Evolutionary conservation across 78 protist species (phyloP).

Genomic region (Planoprotostelium fungivorum): DNA sequence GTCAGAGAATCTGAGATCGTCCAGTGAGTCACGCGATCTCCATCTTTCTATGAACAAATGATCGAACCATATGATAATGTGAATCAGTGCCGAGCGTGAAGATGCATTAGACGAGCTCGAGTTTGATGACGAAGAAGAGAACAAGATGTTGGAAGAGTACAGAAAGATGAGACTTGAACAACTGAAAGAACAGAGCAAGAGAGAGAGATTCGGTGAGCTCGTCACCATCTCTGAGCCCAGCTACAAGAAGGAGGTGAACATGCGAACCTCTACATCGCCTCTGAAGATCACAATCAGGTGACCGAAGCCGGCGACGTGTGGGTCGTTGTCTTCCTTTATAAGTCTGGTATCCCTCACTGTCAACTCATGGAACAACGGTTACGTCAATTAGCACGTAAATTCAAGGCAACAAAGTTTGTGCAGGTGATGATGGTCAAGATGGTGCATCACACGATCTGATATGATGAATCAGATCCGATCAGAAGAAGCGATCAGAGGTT

Average conservation of each 20-base stretch:
- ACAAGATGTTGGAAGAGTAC: neutral
- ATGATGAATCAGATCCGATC: slow-evolving; percentile 52
- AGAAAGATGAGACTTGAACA: slow-evolving; percentile 45
- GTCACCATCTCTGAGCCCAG: slow-evolving; percentile 50
- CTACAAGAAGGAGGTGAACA: slow-evolving; percentile 21
- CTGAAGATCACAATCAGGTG: slow-evolving; percentile 4
- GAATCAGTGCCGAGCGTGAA: neutral
- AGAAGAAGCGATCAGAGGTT: slow-evolving; percentile 62
- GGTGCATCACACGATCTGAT: no score
- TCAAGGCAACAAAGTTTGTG: slow-evolving; percentile 70
- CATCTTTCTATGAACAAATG: no score
- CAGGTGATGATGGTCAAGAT: neutral
- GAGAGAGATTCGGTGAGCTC: slow-evolving; percentile 45
- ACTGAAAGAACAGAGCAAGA: slow-evolving; percentile 31
- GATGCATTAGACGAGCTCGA: neutral
- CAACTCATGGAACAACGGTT: slow-evolving; percentile 39
- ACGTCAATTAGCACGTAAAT: slow-evolving; percentile 39
- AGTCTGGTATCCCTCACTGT: slow-evolving; percentile 56
- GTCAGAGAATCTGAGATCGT: slow-evolving; percentile 28
- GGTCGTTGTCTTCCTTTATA: slow-evolving; percentile 61
- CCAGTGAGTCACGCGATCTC: no score
- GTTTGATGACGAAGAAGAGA: slow-evolving; percentile 3
- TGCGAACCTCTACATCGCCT: neutral
- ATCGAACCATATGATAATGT: slow-evolving; percentile 23
- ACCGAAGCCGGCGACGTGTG: slow-evolving; percentile 32